These are phyloP conservation scores for Fusarium acutatum DNA, from an alignment of 2,329 filamentous ascomycete genomes.

Conservation along the genomic window DNA sequence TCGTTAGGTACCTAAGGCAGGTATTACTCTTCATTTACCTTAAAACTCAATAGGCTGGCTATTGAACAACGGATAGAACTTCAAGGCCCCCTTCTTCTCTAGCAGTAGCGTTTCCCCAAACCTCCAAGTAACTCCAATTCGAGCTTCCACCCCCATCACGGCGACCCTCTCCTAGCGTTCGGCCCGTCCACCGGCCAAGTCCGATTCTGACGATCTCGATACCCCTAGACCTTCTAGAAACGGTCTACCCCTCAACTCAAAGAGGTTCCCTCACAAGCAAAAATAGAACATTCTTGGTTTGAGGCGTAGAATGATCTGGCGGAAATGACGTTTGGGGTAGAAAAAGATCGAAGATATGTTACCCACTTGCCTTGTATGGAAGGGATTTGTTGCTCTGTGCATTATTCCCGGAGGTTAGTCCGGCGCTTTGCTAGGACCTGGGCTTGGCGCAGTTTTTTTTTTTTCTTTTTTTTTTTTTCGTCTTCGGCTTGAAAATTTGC, in stretches of 20 bases:
- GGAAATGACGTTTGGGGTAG: not conserved
- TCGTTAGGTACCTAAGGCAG: not conserved
- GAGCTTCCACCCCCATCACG: not conserved
- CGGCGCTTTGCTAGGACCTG: not conserved
- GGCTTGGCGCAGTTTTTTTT: not conserved
- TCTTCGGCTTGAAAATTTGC: not conserved
- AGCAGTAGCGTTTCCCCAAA: not conserved
- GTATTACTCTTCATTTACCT: not conserved
- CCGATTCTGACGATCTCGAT: not conserved
- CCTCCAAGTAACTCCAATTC: not conserved
- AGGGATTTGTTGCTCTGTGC: constrained; percentile 1
- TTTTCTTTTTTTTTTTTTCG: not conserved
- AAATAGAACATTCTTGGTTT: not conserved
- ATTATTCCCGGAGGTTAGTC: constrained; percentile 8
- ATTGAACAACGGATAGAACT: not conserved
- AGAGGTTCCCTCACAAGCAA: not conserved
- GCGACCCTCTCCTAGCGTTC: not conserved
- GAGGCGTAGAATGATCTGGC: not conserved
- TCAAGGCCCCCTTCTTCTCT: not conserved
- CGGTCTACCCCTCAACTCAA: not conserved
- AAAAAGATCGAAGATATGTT: constrained; percentile 5
- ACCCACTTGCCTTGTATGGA: constrained; percentile 24
- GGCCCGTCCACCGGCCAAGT: constrained; percentile 1
- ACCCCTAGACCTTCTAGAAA: not conserved
- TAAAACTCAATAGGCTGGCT: not conserved